Evolutionary conservation across 768 basidiomycete genomes (phyloP).

Genomic region (Lactarius quietus): DNA sequence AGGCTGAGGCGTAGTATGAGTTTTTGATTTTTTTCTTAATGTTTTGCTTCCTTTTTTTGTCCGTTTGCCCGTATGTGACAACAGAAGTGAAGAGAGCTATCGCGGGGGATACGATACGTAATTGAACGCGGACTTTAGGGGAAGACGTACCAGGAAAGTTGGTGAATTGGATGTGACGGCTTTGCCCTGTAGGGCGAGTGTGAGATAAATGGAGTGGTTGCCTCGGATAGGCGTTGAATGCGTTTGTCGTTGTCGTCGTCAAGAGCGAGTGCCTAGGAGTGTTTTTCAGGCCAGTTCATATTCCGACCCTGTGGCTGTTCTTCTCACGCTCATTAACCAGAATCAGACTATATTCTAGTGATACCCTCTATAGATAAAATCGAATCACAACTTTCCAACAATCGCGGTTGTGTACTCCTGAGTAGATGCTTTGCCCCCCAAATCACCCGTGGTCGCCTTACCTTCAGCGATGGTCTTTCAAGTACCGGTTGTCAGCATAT

Average conservation of each 20-base stretch:
- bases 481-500: constrained; percentile 9
- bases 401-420: constrained; percentile 87
- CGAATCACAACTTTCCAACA: constrained; percentile 56
- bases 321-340: constrained; percentile 18
- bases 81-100: constrained; percentile 17
- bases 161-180: constrained; percentile 48
- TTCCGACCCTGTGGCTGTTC: constrained; percentile 23
- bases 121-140: not conserved
- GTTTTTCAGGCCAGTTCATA: constrained; percentile 13
- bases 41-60: constrained; percentile 48
- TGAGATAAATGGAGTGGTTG: constrained; percentile 55
- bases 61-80: constrained; percentile 20
- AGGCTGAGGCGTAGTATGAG: constrained; percentile 37
- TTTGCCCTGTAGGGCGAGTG: constrained; percentile 93
- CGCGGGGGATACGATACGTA: constrained; percentile 17
- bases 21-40: constrained; percentile 41
- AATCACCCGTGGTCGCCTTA: constrained; percentile 89
- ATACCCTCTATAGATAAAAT: constrained; percentile 19
- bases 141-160: constrained; percentile 44
- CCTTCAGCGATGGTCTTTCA: constrained; percentile 94
- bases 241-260: constrained; percentile 37
- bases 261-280: constrained; percentile 19
- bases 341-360: not conserved
- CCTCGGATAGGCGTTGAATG: constrained; percentile 51
- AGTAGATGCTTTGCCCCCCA: constrained; percentile 91